Evolutionary conservation across 257 asterid species (phyloP), one percentile per base, ranked within the genome.

Genomic region (Thymus quinquecostatus): DNA sequence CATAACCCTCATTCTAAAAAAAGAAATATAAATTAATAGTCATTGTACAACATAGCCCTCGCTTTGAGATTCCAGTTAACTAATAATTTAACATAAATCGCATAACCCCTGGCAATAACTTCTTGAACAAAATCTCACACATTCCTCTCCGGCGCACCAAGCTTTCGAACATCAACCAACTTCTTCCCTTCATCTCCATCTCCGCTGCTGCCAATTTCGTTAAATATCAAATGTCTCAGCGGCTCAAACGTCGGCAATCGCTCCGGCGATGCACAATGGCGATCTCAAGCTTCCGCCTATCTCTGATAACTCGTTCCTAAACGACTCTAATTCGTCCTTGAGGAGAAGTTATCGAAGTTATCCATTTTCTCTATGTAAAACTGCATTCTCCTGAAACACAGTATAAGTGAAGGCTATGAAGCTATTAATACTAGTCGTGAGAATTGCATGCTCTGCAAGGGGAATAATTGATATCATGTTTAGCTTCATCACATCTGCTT

Each of bases 131-230:
- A 21, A 21, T 21, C 21, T 21, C 21, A 72, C 83, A 82, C 14
- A 54, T 60, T 78, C 75, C 74, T 77, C 72, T 81, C 86, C 9
- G 71, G 80, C 13, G 85, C 86, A 29, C 77, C 79, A 45, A 84
- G 79, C 75, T 82, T 84, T 10, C 85, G 76, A 53, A 86, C 84
- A 57, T 86, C 86, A 21, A 82, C 80, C 62, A 79, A 78, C 63
- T 43, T 74, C 47, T 70, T 78, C 10, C 84, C 84, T 50, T 57
- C 36, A 28, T 11, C 36, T 43, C 70, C 80, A 62, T 57, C 69
- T n/a, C 29, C 74, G 45, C 51, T 28, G 6, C 40, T 79, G 5
- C 51, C 76, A 12, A 27, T 21, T 50, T 77, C 77, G 57, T 82
- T 79, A n/a, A 82, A 78, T 51, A 85, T 54, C n/a, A 87, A 82